These are phyloP conservation scores for Verticillium isaacii DNA, from an alignment of 2,329 filamentous ascomycete species.

Conservation along the genomic window DNA sequence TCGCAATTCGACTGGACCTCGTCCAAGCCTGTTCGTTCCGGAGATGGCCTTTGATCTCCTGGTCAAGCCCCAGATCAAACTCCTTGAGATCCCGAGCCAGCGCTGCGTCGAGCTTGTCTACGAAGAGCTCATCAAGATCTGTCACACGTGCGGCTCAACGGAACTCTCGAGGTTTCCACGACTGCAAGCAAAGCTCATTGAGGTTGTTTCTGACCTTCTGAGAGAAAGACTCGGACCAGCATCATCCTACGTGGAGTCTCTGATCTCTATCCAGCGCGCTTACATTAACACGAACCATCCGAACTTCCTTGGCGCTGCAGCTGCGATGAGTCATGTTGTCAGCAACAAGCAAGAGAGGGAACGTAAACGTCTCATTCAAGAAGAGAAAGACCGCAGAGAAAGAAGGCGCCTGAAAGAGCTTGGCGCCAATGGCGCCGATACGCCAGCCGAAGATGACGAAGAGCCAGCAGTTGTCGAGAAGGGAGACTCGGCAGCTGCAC, in stretches of 20 bases:
- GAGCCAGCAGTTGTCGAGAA: conserved; percentile 43
- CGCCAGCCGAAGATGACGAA: conserved; percentile 62
- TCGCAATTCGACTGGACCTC: conserved; percentile 92
- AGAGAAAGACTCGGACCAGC: conserved; percentile 87
- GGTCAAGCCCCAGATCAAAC: conserved; percentile 97
- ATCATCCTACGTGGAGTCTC: conserved; percentile 87
- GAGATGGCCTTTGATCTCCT: conserved; percentile 96
- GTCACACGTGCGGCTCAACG: conserved; percentile 94
- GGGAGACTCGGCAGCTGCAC: conserved; percentile 37
- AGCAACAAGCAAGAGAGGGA: conserved; percentile 93
- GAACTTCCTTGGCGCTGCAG: conserved; percentile 94
- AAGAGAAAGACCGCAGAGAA: conserved; percentile 83
- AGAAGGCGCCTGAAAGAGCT: conserved; percentile 78
- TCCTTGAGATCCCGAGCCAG: conserved; percentile 90
- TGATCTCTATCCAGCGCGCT: conserved; percentile 94
- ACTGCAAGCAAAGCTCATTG: conserved; percentile 93
- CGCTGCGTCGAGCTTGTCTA: conserved; percentile 97
- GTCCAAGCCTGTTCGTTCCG: conserved; percentile 93
- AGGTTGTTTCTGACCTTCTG: conserved; percentile 93
- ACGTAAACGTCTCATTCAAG: conserved; percentile 71
- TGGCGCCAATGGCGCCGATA: conserved; percentile 71
- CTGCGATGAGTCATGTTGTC: conserved; percentile 96
- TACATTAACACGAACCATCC: conserved; percentile 99
- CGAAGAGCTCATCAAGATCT: conserved; percentile 98
- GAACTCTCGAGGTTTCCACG: conserved; percentile 90